Evolutionary conservation across 2,329 filamentous ascomycete genomes (phyloP).

Genomic region (Cladorrhinum sp.): DNA sequence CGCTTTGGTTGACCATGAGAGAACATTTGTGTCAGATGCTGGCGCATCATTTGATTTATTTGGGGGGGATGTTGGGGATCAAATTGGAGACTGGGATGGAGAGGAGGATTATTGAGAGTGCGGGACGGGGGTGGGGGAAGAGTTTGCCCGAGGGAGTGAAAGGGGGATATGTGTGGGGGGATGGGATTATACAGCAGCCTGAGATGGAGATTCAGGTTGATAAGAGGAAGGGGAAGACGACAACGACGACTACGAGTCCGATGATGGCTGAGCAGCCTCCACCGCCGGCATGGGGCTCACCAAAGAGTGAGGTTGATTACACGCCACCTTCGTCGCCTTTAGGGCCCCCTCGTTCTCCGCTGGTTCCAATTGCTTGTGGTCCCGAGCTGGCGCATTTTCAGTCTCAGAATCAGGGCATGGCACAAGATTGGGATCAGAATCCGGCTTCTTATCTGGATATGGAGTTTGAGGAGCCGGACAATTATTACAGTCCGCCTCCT

Average conservation of each 20-base stretch:
- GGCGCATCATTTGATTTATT: constrained; percentile 32
- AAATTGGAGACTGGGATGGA: constrained; percentile 32
- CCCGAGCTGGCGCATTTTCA: not conserved
- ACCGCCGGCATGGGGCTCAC: not conserved
- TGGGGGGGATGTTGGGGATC: constrained; percentile 32
- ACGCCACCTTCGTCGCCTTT: constrained; percentile 16
- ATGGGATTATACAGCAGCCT: not conserved
- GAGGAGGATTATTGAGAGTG: constrained; percentile 31
- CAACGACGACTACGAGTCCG: not conserved
- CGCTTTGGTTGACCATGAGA: constrained; percentile 34
- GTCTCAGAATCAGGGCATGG: not conserved
- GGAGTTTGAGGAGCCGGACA: constrained; percentile 2
- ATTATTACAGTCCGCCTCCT: not conserved
- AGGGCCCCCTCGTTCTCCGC: constrained; percentile 10
- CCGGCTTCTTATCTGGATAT: not conserved
- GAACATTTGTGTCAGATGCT: constrained; percentile 35
- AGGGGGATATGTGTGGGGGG: not conserved
- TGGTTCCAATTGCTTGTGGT: not conserved
- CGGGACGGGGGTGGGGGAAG: constrained; percentile 31
- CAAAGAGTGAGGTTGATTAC: not conserved
- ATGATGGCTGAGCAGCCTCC: not conserved
- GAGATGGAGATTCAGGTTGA: not conserved
- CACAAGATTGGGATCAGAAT: constrained; percentile 1
- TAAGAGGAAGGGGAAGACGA: not conserved
- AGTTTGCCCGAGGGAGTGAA: constrained; percentile 22